Conservation (phyloP, 495 filamentous ascomycete genomes). For the Annulohypoxylon maeteangense region DNA sequence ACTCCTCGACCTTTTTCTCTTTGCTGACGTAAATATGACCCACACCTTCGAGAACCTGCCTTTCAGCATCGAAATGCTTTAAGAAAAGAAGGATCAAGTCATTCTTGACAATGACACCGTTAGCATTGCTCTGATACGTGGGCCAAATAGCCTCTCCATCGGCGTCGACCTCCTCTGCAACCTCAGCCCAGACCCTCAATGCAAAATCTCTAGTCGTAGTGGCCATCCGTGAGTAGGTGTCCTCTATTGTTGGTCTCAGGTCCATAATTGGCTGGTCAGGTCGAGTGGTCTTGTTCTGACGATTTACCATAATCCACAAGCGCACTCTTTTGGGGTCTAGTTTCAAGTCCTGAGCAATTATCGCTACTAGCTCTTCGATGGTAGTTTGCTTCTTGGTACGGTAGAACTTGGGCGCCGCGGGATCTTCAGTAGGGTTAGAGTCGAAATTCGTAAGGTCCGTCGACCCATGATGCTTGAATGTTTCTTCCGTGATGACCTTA, state of each 20-base stretch:
- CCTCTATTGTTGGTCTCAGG: constrained; percentile 81
- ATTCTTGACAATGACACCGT: constrained; percentile 59
- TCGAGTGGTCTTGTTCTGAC: constrained; percentile 94
- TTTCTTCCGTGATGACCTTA: constrained; percentile 79
- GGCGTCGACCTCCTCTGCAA: constrained; percentile 68
- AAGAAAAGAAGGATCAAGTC: constrained; percentile 83
- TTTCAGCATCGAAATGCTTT: constrained; percentile 85
- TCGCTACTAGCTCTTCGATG: constrained; percentile 74
- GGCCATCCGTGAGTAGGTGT: constrained; percentile 70
- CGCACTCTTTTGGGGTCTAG: constrained; percentile 73
- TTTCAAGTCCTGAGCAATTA: constrained; percentile 74
- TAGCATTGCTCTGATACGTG: constrained; percentile 59
- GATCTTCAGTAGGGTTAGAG: constrained; percentile 58
- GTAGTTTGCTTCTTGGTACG: constrained; percentile 76
- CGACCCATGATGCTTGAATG: constrained; percentile 81
- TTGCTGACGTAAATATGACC: constrained; percentile 87
- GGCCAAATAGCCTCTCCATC: constrained; percentile 78
- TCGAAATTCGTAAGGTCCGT: constrained; percentile 87
- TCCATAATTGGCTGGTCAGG: constrained; percentile 88
- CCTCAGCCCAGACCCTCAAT: constrained; percentile 89
- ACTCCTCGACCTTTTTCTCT: constrained; percentile 85
- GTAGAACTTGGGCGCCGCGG: constrained; percentile 72
- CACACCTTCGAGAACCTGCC: constrained; percentile 78
- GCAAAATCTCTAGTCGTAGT: constrained; percentile 70
- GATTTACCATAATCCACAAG: constrained; percentile 97